Evolutionary conservation across 2,329 filamentous ascomycete genomes (phyloP).

Genomic region (Fusarium sp.): DNA sequence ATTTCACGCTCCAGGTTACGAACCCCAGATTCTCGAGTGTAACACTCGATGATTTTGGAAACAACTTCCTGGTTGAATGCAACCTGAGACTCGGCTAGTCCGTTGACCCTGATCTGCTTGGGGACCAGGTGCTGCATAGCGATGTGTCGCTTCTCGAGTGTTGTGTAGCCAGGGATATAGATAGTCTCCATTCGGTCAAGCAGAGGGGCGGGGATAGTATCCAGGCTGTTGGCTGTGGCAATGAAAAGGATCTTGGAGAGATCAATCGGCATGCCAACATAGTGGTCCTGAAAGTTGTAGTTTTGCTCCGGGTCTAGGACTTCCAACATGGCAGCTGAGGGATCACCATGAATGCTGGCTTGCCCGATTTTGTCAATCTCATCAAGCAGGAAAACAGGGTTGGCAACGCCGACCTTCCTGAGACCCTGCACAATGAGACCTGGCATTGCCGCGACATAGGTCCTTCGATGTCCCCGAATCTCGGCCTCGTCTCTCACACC

Average conservation of each 20-base stretch:
- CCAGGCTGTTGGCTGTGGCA: constrained; percentile 92
- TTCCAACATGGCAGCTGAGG: constrained; percentile 96
- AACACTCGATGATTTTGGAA: constrained; percentile 94
- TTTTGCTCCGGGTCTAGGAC: constrained; percentile 98
- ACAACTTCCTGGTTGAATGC: constrained; percentile 83
- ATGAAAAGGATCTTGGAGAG: constrained; percentile 97
- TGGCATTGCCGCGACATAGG: constrained; percentile 99
- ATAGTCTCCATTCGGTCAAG: constrained; percentile 98
- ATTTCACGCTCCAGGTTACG: constrained; percentile 96
- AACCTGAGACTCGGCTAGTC: constrained; percentile 79
- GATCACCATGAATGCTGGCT: constrained; percentile 93
- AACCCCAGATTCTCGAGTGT: constrained; percentile 95
- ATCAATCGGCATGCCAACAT: constrained; percentile 94
- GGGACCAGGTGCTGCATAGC: constrained; percentile 92
- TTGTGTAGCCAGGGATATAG: constrained; percentile 92
- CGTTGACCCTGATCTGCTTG: constrained; percentile 93
- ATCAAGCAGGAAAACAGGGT: constrained; percentile 94
- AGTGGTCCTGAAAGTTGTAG: constrained; percentile 93
- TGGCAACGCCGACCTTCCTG: constrained; percentile 94
- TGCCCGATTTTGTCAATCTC: constrained; percentile 97
- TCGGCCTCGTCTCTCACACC: constrained; percentile 97
- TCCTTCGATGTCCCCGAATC: constrained; percentile 92
- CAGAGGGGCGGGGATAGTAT: constrained; percentile 93
- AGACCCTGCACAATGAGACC: constrained; percentile 92
- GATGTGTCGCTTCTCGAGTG: constrained; percentile 95